Evolutionary conservation across 2,329 filamentous ascomycete species (phyloP), one percentile per base, ranked within the genome.

Genomic region (Trichocomaceae sp.): DNA sequence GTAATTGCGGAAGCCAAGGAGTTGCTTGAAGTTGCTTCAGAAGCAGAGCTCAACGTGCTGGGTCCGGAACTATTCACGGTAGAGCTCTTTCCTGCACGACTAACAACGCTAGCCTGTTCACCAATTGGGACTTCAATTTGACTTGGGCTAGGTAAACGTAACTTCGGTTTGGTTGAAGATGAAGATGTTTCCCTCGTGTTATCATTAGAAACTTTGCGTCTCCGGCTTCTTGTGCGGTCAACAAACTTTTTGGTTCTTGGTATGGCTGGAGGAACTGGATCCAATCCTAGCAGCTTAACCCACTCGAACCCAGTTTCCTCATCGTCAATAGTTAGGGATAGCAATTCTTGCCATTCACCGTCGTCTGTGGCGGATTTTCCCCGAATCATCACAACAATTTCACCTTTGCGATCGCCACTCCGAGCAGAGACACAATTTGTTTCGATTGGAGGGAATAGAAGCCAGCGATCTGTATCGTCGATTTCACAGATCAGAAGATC

Each of bases 401-500:
- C 85, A 26, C 83, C 81, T 51, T 81, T 77, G n/a, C 74, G 69
- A 37, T 90, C 85, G 12, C 90, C 90, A 57, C 79, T 83, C 39
- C 92, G 84, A 49, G 90, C 89, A 12, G 93, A 97, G 19, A 95
- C 80, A 57, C 83, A 80, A 35, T 79, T 77, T 59, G 83, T 79
- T 17, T 85, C 79, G n/a, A 96, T 79, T 1, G 93, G 92, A n/a
- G 91, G 87, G 64, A 99, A 96, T 0, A 99, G 79, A 4, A 99
- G 80, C 84, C 90, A 97, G 52, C 84, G 83, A 13, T 86, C 84
- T 5, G 81, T 79, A 51, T 83, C 81, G 45, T 90, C 90, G n/a
- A 90, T 83, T 70, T 97, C 91, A 61, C 92, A 91, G 55, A 99
- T 86, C 20, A 99, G 80, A n/a, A 99, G 69, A 69, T 99, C 93